Evolutionary conservation across 2,329 filamentous ascomycete species (phyloP).

Genomic region (Colletotrichum gigasporum): DNA sequence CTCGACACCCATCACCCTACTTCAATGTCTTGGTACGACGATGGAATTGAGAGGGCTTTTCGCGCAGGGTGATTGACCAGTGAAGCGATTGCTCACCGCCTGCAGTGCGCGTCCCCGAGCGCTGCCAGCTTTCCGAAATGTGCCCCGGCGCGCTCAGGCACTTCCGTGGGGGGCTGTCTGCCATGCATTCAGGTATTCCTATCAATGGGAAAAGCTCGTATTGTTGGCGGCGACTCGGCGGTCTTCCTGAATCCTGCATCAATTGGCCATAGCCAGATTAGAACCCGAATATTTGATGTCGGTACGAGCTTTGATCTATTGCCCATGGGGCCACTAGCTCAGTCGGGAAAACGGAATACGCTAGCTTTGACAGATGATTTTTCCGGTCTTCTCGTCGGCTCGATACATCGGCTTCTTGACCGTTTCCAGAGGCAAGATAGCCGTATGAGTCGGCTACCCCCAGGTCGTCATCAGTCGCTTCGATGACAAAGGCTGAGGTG

Average conservation of each 20-base stretch:
- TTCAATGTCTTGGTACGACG: neutral
- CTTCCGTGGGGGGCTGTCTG: neutral
- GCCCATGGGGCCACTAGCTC: constrained; percentile 17
- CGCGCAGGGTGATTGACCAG: neutral
- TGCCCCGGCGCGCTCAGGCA: neutral
- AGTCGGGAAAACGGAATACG: neutral
- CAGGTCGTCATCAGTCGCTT: neutral
- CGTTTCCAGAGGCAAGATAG: neutral
- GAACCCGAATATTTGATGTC: neutral
- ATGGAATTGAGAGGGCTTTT: neutral
- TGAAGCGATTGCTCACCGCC: neutral
- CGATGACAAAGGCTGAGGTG: constrained; percentile 8
- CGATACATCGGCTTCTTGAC: constrained; percentile 14
- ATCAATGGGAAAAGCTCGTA: neutral
- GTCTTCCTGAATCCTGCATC: constrained; percentile 12
- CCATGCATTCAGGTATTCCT: constrained; percentile 19
- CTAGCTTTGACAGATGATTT: constrained; percentile 10
- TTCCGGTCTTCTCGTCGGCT: constrained; percentile 4
- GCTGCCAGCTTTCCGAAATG: neutral
- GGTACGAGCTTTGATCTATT: constrained; percentile 9
- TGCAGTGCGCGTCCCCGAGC: neutral
- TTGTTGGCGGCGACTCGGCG: constrained; percentile 18
- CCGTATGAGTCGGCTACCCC: constrained; percentile 9
- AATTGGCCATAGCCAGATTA: neutral
- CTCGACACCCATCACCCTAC: neutral